Conservation (phyloP, 2,329 filamentous ascomycete genomes). For the Diaporthe helianthi region DNA sequence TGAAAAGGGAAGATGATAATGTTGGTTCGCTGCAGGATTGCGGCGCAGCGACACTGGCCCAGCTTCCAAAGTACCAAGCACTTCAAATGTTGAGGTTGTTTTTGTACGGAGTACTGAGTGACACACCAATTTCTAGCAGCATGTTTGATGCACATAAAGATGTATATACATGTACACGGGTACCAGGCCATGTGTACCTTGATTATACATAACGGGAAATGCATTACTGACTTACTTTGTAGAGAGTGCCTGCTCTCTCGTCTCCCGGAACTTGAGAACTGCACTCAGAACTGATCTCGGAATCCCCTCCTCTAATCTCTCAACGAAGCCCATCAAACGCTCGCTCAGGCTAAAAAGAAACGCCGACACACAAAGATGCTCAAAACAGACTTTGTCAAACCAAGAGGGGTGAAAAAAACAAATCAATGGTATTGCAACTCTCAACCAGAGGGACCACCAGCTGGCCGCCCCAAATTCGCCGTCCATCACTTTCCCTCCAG, state of each 20-base stretch:
- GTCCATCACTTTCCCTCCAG: background rate
- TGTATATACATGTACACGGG: background rate
- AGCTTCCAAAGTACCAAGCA: too few species aligned
- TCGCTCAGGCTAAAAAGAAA: background rate
- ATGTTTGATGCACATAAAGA: too few species aligned
- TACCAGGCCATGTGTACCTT: background rate
- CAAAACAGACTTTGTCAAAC: background rate
- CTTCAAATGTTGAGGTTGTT: too few species aligned
- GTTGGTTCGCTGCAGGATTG: too few species aligned
- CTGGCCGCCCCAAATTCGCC: too few species aligned
- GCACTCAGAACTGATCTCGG: background rate
- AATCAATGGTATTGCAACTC: conserved; percentile 22
- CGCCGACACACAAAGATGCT: background rate
- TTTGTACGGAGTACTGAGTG: too few species aligned
- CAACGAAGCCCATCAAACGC: background rate
- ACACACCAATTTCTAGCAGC: too few species aligned
- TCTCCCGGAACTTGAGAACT: background rate
- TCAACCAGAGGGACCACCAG: background rate
- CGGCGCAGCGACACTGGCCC: too few species aligned
- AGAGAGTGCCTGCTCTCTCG: conserved; percentile 5
- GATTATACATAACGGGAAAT: background rate
- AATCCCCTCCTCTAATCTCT: background rate
- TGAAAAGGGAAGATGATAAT: too few species aligned
- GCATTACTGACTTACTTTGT: too few species aligned
- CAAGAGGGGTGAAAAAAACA: background rate